These are phyloP conservation scores for Claviceps sp. DNA, from an alignment of 2,329 filamentous ascomycete species.

Conservation along the genomic window DNA sequence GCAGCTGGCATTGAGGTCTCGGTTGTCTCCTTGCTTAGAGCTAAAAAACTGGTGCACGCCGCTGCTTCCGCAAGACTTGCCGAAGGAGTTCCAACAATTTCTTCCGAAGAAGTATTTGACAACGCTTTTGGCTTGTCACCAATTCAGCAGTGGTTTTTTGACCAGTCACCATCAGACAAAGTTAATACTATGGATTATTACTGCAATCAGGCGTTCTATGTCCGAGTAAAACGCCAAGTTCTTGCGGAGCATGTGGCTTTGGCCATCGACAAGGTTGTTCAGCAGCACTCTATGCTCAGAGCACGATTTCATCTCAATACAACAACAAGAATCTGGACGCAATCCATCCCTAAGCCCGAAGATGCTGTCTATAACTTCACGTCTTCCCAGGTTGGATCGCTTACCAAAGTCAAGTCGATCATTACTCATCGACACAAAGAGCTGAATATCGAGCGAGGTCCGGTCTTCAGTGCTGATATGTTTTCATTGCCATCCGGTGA, in stretches of 20 bases:
- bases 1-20: not conserved
- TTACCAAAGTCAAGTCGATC: not conserved
- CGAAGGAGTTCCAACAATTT: not conserved
- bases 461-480: constrained; percentile 10
- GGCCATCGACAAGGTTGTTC: constrained; percentile 1
- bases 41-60: not conserved
- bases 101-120: constrained; percentile 1
- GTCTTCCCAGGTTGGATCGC: not conserved
- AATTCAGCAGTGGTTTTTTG: constrained; percentile 6
- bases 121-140: constrained; percentile 4
- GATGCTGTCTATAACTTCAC: not conserved
- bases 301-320: constrained; percentile 2
- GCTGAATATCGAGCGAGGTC: constrained; percentile 9
- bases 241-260: not conserved
- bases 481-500: constrained; percentile 1
- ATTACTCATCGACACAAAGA: not conserved
- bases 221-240: not conserved
- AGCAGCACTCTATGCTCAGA: constrained; percentile 6
- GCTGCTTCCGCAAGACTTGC: not conserved
- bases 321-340: not conserved
- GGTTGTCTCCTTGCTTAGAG: constrained; percentile 1
- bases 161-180: constrained; percentile 2
- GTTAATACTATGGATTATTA: constrained; percentile 2
- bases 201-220: constrained; percentile 3
- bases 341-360: not conserved